Base-by-base conservation (phyloP, 2,329 filamentous ascomycete species). In the Gnomoniopsis smithogilvyi region DNA sequence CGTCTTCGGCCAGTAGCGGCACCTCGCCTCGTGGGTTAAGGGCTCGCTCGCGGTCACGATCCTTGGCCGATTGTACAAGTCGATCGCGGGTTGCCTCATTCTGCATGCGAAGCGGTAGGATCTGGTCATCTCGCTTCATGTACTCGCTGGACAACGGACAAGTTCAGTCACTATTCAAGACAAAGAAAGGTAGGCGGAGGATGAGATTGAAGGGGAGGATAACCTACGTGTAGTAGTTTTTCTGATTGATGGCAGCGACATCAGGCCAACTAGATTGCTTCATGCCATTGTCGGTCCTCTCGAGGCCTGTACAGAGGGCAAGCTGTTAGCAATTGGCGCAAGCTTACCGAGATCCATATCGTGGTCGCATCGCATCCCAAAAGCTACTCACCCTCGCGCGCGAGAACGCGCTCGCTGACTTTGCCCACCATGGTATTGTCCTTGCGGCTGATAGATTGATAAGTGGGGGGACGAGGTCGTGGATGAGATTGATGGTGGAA, bases 221-320 rank as follows among this genome's bases (percentile, higher is more conserved):
- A 22, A 43, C 34, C 78, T 87, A 95, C 91, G 93, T 96, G 74
- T 97, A 97, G 75, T 99, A 99, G 74, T 99, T 99, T 79, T 99
- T 99, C 74, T 99, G 95, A 72, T 99, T 99, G 76, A 99, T 99
- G 68, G 95, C 91, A 47, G 85, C 83, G 59, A 96, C 87, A 70
- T 95, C 89, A 11, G 95, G 94, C 94, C 95, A 99, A 73, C 84
- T 96, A 51, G 92, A 91, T 70, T 95, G 85, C 71, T 93, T 95
- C 89, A 99, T 94, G 76, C 94, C 93, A 84, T 99, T 99, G 80
- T 99, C 95, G 62, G 95, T 98, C 71, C 94, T 86, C 78, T 96
- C 92, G 64, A 99, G 86, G 65, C 95, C 94, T 97, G 72, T 10
- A 33, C 7, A 38, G 22, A 34, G 52, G 47, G 26, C n/a, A 33